These are phyloP conservation scores for Viscum album DNA, from an alignment of 177 flowering plant genomes.

Conservation along the genomic window DNA sequence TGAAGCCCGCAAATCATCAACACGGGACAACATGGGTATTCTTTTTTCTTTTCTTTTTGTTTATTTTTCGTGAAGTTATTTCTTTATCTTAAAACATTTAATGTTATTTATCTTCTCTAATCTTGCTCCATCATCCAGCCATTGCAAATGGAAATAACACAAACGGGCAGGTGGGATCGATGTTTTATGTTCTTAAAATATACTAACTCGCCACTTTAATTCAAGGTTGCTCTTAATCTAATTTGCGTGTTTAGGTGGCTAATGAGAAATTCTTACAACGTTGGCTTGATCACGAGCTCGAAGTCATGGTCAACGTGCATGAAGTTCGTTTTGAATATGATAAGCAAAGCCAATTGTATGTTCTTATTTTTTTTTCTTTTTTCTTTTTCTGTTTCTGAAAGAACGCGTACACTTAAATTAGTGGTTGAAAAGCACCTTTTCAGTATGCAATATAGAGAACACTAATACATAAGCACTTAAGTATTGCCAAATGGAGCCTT, in stretches of 20 bases:
- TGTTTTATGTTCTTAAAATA: constrained; percentile 3
- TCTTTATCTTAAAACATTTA: neutral
- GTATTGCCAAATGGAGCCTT: too few relatives aligned
- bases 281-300: constrained; percentile 98
- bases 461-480: too few relatives aligned
- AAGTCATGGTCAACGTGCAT: constrained; percentile 95
- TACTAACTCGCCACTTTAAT: neutral
- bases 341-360: constrained; percentile 98
- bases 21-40: constrained; percentile 67
- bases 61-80: neutral
- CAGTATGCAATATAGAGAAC: too few relatives aligned
- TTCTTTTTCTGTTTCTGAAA: too few relatives aligned
- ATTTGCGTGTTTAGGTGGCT: constrained; percentile 30
- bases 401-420: too few relatives aligned
- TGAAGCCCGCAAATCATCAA: constrained; percentile 84
- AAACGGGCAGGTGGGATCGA: constrained; percentile 59
- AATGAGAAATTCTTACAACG: constrained; percentile 86
- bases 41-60: neutral
- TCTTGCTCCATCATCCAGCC: constrained; percentile 29
- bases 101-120: constrained; percentile 7
- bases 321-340: constrained; percentile 97
- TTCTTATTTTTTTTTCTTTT: constrained; percentile 2
- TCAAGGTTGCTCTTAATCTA: neutral
- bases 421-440: too few relatives aligned
- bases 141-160: constrained; percentile 50